Conservation (phyloP, 176 grass and related monocot genomes). For the Aegilops longissima region DNA sequence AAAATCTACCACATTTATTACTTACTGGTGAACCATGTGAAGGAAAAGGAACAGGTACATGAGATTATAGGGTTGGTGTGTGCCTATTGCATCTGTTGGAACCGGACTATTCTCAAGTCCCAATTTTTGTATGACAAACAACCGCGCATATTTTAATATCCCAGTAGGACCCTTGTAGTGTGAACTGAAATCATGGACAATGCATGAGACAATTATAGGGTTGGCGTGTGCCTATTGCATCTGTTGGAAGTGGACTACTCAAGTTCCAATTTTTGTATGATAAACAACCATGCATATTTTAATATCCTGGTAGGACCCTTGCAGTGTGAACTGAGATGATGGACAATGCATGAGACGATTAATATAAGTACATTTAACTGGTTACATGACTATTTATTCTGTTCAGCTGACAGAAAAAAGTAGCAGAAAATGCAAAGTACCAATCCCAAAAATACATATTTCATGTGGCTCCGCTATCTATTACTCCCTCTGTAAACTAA, state of each 20-base stretch:
- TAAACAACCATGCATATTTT: neutral
- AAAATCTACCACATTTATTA: constrained; percentile 12
- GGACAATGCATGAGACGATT: neutral
- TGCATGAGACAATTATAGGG: neutral
- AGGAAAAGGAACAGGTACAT: neutral
- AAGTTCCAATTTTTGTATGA: constrained; percentile 19
- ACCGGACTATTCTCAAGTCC: neutral
- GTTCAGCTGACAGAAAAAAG: neutral
- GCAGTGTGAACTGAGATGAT: neutral
- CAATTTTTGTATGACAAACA: constrained; percentile 19
- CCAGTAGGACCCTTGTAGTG: constrained; percentile 2
- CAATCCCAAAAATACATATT: constrained; percentile 10
- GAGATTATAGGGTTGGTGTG: neutral
- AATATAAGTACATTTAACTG: neutral
- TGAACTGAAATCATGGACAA: neutral
- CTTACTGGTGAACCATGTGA: neutral
- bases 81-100: neutral
- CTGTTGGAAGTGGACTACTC: neutral
- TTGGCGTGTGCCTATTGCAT: neutral
- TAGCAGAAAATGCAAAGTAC: constrained; percentile 15
- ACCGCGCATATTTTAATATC: neutral
- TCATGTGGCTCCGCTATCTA: neutral
- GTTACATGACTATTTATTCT: constrained; percentile 11
- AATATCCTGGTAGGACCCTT: constrained; percentile 9
- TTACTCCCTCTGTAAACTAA: neutral